Base-by-base conservation (phyloP, 768 basidiomycete genomes). In the Lactarius tabidus region DNA sequence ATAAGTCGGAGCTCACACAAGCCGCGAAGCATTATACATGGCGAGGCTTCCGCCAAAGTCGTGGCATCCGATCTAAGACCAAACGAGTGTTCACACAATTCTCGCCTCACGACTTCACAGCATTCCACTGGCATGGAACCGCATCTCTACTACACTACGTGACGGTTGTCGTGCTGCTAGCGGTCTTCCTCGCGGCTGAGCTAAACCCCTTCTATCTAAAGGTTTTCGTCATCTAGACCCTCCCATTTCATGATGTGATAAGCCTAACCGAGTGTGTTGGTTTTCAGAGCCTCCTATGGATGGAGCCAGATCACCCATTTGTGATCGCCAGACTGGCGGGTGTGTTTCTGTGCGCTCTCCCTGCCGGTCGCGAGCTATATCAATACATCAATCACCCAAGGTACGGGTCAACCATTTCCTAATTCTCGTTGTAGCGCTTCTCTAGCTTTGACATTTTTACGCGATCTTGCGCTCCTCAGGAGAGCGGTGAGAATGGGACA, bases 261-360 rank as follows among this genome's bases (percentile, higher is more conserved):
- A 6, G 20, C 18, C 31, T 54, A 29, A 62, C 23, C 52, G 29
- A 56, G 45, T 23, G 6, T 57, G 17, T 63, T 53, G 39, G 54
- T 59, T 63, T 71, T 79, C 80, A 85, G 82, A 75, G 76, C 76
- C 70, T 86, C 66, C 79, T 94, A 41, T 93, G 92, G 91, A 89
- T 94, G 87, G 91, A 93, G 72, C 93, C 92, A 39, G 88, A 91
- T 74, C 92, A 94, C 74, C 92, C 91, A 14, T 85, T 94, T 68
- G 81, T 94, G 57, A 89, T 93, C 64, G 77, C 84, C 35, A 77
- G 82, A 38, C 82, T 94, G 12, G 86, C 84, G 18, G 85, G 85
- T 65, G 85, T 94, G 66, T 94, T 94, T 73, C 78, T 94, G 2
- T 94, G 91, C 71, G 92, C 87, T n/a, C 78, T 94, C 36, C 92